Conservation (phyloP, 202 grass and related monocot species). For the Zizania palustris region DNA sequence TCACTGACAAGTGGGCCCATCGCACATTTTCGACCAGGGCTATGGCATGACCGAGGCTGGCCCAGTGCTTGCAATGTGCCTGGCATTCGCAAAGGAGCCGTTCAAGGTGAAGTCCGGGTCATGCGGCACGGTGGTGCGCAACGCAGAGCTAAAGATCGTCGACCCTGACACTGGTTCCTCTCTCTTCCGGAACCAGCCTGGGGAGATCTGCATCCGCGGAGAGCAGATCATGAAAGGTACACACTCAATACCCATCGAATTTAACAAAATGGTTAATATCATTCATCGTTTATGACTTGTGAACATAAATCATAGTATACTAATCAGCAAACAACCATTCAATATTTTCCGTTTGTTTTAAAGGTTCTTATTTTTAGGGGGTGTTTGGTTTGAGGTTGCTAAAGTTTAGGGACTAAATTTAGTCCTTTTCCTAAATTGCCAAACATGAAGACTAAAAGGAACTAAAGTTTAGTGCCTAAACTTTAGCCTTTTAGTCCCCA, state of each 20-base stretch:
- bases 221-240: slow-evolving; percentile 48
- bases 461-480: too few species aligned
- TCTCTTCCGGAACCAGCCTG: slow-evolving; percentile 67
- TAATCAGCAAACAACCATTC: too few species aligned
- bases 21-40: slow-evolving; percentile 33
- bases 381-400: too few species aligned
- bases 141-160: slow-evolving; percentile 76
- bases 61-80: slow-evolving; percentile 82
- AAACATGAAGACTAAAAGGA: too few species aligned
- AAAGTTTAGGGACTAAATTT: too few species aligned
- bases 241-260: background rate
- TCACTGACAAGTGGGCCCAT: background rate
- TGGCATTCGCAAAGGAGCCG: slow-evolving; percentile 89
- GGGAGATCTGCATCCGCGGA: slow-evolving; percentile 82
- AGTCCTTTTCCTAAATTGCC: too few species aligned
- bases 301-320: too few species aligned
- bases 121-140: slow-evolving; percentile 88
- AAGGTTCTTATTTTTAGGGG: too few species aligned
- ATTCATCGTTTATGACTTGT: too few species aligned
- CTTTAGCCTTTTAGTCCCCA: too few species aligned
- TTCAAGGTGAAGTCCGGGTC: slow-evolving; percentile 76
- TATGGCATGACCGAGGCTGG: slow-evolving; percentile 95
- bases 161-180: slow-evolving; percentile 73
- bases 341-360: too few species aligned
- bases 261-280: too few species aligned